Percentiles rank a stretch among this genome's conserved stretches.
Conservation (phyloP, 2,329 filamentous ascomycete species). For the Colletotrichum orbiculare region DNA sequence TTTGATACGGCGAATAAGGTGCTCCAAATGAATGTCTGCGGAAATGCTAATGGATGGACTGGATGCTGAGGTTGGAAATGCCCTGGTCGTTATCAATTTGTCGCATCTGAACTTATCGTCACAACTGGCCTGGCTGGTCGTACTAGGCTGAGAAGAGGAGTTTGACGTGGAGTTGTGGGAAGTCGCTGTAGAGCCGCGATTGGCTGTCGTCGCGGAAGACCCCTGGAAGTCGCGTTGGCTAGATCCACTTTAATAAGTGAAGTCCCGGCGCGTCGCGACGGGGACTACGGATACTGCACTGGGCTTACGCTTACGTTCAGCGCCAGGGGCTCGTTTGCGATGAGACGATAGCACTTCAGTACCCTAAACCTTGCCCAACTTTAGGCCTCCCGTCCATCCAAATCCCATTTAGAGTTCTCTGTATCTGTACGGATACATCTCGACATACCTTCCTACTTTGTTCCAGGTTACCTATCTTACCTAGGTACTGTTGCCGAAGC, state of each 20-base stretch:
- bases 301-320: too few relatives aligned
- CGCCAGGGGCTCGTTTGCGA: too few relatives aligned
- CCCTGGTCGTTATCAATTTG: conserved; percentile 32
- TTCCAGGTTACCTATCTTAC: too few relatives aligned
- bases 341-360: too few relatives aligned
- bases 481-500: too few relatives aligned
- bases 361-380: too few relatives aligned
- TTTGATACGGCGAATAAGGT: conserved; percentile 3
- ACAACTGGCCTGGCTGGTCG: conserved; percentile 33
- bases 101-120: conserved; percentile 33
- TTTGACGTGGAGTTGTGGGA: conserved; percentile 27
- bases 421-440: too few relatives aligned
- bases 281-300: too few relatives aligned
- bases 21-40: conserved; percentile 3
- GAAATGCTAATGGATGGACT: neutral
- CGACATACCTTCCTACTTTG: too few relatives aligned
- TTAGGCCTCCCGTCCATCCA: too few relatives aligned
- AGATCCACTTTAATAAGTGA: conserved; percentile 25
- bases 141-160: conserved; percentile 35
- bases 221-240: conserved; percentile 3
- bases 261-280: conserved; percentile 26
- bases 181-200: neutral
- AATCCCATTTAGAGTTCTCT: too few relatives aligned
- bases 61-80: conserved; percentile 12
- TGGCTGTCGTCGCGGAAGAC: conserved; percentile 24